A percentile compares a stretch with the other conserved stretches of the same genome.
Conservation (phyloP, 305 asterid species). For the Plantago coronopus region DNA sequence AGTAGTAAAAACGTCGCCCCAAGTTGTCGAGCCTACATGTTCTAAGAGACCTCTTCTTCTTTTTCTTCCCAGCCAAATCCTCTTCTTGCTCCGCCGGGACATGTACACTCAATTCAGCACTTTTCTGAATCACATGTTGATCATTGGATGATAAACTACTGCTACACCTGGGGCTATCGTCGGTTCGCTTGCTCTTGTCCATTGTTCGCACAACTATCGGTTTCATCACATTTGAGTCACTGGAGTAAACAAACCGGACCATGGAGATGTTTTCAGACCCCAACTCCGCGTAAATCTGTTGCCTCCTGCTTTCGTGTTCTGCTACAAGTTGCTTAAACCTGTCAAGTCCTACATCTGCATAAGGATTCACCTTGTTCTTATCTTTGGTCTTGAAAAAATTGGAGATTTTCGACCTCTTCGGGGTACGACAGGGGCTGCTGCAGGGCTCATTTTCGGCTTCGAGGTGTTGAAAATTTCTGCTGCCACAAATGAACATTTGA, state of each 20-base stretch:
- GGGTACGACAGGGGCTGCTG: slow-evolving; percentile 22
- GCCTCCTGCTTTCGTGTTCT: slow-evolving; percentile 46
- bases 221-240: slow-evolving; percentile 29
- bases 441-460: slow-evolving; percentile 2
- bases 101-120: not conserved
- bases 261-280: slow-evolving; percentile 44
- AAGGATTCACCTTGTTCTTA: slow-evolving; percentile 36
- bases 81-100: not conserved
- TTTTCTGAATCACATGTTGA: not conserved
- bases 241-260: slow-evolving; percentile 43
- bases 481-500: slow-evolving; percentile 32
- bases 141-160: not conserved
- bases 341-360: slow-evolving; percentile 46
- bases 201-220: slow-evolving; percentile 44
- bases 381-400: slow-evolving; percentile 9
- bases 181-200: slow-evolving; percentile 19
- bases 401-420: slow-evolving; percentile 30
- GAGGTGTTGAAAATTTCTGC: slow-evolving; percentile 10
- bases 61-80: not conserved
- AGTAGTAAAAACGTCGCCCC: slow-evolving; percentile 17
- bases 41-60: not conserved
- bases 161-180: not conserved
- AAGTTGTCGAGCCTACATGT: slow-evolving; percentile 13
- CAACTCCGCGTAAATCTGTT: slow-evolving; percentile 38
- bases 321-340: slow-evolving; percentile 47